Evolutionary conservation across 306 rosid species (phyloP).

Genomic region (Pterocarpus santalinus): DNA sequence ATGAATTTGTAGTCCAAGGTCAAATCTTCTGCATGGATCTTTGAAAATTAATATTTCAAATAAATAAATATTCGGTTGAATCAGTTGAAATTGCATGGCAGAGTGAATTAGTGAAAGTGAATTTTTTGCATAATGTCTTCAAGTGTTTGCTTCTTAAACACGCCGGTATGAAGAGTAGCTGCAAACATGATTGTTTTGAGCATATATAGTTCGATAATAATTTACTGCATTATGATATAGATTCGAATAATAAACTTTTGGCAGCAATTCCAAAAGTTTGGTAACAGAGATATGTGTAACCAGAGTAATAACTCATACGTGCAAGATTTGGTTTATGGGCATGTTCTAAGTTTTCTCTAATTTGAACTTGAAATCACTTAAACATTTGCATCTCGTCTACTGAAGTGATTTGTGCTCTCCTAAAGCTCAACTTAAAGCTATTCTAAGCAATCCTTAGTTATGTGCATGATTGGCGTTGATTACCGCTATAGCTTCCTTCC

Average conservation of each 20-base stretch:
- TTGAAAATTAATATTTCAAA: neutral
- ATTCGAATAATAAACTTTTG: neutral
- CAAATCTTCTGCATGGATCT: slow-evolving; percentile 8
- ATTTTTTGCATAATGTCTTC: neutral
- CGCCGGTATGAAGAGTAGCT: neutral
- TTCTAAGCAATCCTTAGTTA: slow-evolving; percentile 8
- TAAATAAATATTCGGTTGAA: neutral
- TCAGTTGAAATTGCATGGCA: neutral
- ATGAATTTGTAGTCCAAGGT: neutral
- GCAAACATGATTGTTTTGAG: too few relatives aligned
- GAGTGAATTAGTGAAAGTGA: neutral
- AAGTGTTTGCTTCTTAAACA: neutral
- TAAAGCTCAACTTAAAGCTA: slow-evolving; percentile 9
- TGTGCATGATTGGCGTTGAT: slow-evolving; percentile 32
- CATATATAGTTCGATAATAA: neutral
- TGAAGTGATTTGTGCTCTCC: neutral
- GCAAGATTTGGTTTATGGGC: slow-evolving; percentile 2
- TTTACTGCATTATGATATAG: neutral
- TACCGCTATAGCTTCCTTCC: neutral
- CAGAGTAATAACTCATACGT: neutral
- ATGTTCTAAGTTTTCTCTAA: neutral
- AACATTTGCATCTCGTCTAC: neutral
- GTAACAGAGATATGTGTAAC: neutral
- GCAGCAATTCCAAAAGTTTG: too few relatives aligned
- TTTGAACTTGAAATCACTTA: neutral